Evolutionary conservation across 441 rosid species (phyloP), one percentile per base, ranked within the genome.

Genomic region (Populus hybrid): DNA sequence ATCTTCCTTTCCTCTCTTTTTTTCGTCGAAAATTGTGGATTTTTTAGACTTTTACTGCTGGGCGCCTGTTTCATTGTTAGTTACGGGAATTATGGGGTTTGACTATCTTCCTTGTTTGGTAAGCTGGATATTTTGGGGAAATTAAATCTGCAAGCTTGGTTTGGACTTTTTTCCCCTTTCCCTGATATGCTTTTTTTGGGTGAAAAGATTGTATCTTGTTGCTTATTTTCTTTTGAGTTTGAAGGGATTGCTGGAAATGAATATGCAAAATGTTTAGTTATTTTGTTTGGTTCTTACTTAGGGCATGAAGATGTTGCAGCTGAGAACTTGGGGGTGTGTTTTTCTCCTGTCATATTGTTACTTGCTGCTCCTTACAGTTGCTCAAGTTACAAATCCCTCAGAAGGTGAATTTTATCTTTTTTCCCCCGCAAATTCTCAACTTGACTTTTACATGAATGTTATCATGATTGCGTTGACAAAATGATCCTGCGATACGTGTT

Each of bases 301-400:
- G 87, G 83, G 77, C 24, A 70, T 61, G 80, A 81, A 75, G 86
- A 83, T 83, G 85, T 71, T 80, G 80, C 69, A 78, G 77, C 78
- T 32, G 67, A 82, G 77, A 69, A 35, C 30, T 59, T 65, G 59
- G 57, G 77, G 77, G 59, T 85, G 69, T 77, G 77, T 71, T 63
- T 83, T 91, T 70, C 75, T 84, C 70, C 72, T 72, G 36, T 77
- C 79, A 1, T 89, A 21, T 50, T 78, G 79, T 69, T 86, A 50
- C 77, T 67, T 83, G 64, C 32, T 78, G 75, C 86, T 86, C 14
- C 85, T 84, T 57, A 81, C 88, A 23, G 82, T 78, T 67, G 89
- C 93, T 7, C 82, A 75, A 71, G 71, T 78, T 34, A 91, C 94
- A 38, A 72, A 88, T 85, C 97, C 91, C 59, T 82, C 90, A 1